These are phyloP conservation scores for Yamadazyma buinensis DNA, from an alignment of 1,139 yeast species.

Conservation along the genomic window DNA sequence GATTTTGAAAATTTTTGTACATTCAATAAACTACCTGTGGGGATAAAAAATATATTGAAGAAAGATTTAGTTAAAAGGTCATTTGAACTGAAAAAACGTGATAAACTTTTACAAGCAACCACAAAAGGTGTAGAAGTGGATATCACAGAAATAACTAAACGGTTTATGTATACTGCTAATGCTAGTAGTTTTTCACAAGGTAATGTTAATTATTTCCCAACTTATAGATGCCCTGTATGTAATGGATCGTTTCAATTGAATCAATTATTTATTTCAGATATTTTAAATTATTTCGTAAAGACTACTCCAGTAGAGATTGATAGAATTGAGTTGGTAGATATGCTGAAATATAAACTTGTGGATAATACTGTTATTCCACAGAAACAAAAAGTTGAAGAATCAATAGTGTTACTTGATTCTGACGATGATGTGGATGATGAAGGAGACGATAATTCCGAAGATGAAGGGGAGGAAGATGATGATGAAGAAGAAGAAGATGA, in stretches of 20 bases:
- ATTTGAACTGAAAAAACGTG: constrained; percentile 21
- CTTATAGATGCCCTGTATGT: constrained; percentile 42
- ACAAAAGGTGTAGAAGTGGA: constrained; percentile 3
- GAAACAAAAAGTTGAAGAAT: constrained; percentile 15
- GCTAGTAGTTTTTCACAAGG: constrained; percentile 9
- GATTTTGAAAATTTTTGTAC: constrained; percentile 43
- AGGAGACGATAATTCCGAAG: neutral
- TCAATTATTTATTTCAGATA: constrained; percentile 38
- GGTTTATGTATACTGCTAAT: constrained; percentile 12
- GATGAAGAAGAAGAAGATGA: neutral
- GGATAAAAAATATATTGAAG: constrained; percentile 23
- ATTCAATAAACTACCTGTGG: constrained; percentile 33
- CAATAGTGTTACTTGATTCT: constrained; percentile 25
- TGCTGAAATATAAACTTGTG: constrained; percentile 33
- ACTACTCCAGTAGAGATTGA: constrained; percentile 34
- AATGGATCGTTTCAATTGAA: constrained; percentile 31
- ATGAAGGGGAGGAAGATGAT: neutral
- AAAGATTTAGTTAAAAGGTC: constrained; percentile 27
- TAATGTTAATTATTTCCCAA: constrained; percentile 12
- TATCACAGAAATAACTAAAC: constrained; percentile 8
- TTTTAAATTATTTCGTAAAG: constrained; percentile 41
- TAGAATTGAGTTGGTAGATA: constrained; percentile 35
- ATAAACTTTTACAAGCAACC: constrained; percentile 5
- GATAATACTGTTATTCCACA: constrained; percentile 18
- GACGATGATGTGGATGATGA: constrained; percentile 4